Conservation (phyloP, 1,284 basidiomycete genomes). For the Marasmius tenuissimus region DNA sequence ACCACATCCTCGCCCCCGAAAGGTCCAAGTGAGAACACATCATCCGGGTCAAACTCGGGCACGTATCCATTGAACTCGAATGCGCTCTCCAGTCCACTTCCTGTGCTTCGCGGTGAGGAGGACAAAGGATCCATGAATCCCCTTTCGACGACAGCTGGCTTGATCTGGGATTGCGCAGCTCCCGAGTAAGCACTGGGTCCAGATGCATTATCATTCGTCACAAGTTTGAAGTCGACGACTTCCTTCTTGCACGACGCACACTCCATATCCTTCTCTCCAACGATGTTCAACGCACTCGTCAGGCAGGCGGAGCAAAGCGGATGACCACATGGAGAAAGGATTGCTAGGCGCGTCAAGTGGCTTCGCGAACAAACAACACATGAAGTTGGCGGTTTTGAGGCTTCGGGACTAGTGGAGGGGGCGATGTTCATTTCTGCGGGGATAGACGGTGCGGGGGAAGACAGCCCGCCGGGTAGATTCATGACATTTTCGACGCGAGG, state of each 20-base stretch:
- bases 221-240: conserved; percentile 67
- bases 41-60: conserved; percentile 1
- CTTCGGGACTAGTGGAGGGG: conserved; percentile 23
- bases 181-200: background rate
- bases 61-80: conserved; percentile 33
- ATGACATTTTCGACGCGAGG: background rate
- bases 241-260: conserved; percentile 72
- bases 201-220: conserved; percentile 14
- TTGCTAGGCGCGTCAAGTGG: conserved; percentile 51
- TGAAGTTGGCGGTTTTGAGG: conserved; percentile 24
- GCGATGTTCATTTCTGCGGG: background rate
- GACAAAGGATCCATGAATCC: conserved; percentile 31
- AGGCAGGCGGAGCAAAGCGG: conserved; percentile 75
- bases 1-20: background rate
- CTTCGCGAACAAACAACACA: conserved; percentile 55
- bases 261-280: conserved; percentile 82
- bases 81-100: conserved; percentile 30
- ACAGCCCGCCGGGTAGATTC: background rate
- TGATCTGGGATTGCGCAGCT: conserved; percentile 12
- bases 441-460: conserved; percentile 1
- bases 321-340: conserved; percentile 71
- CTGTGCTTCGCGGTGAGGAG: conserved; percentile 26
- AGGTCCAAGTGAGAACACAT: conserved; percentile 12
- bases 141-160: conserved; percentile 3
- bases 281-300: conserved; percentile 80